Evolutionary conservation across 2,329 filamentous ascomycete species (phyloP), one percentile per base, ranked within the genome.

Genomic region (Teratosphaeria viscida): DNA sequence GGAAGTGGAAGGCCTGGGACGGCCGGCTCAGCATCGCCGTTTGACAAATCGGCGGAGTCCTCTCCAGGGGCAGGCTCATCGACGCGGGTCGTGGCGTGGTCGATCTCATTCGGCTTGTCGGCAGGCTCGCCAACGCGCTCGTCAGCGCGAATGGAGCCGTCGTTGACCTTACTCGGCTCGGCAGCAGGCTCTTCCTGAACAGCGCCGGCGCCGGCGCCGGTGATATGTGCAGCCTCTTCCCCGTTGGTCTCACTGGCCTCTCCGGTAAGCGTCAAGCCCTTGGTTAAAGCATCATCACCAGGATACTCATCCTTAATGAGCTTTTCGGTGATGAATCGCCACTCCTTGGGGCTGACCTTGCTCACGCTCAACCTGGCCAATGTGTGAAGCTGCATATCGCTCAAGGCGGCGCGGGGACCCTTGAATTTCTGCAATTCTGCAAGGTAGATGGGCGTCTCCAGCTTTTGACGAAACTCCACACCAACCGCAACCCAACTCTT

Each of bases 381-480:
- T 69, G 86, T 92, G 62, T 96, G 78, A 75, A 94, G 82, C 75
- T 96, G 89, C 84, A 97, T 90, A 56, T 84, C 81, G 26, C 59
- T 62, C 35, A 71, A 63, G 26, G 64, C 61, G 23, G 65, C 66
- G 67, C 84, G 83, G 49, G 95, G 76, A 6, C 82, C 78, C 56
- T 74, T 73, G 68, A 87, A 79, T 39, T 82, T 81, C 58, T 88
- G 86, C 53, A 96, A 80, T 65, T 89, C 85, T 62, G 83, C 82
- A 57, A 96, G 80, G 5, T 54, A 58, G 59, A 97, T 82, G 0
- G 85, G 82, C 14, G 84, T 79, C 1, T 79, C 78, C 66, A 97
- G 91, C 74, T 96, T 96, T 71, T 85, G 85, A 60, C 88, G 85
- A 72, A 95, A 96, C 68, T 86, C 82, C 55, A 97, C 92, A 62